phyloP scores from a whole-genome alignment of 305 asterid genomes.

The Fraxinus baroniana region DNA sequence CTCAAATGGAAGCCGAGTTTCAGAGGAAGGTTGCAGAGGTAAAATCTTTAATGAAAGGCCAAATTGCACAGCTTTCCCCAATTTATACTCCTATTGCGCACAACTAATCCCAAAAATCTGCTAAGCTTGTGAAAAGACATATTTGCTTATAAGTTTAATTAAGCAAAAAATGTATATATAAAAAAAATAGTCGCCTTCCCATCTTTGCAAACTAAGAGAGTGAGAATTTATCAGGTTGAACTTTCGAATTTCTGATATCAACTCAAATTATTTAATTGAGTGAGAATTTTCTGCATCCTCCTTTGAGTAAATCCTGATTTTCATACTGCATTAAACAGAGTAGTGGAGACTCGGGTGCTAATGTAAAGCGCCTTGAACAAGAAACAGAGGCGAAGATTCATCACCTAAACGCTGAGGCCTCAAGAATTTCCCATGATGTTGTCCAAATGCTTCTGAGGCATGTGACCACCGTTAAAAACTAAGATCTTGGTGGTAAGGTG shows the following conservation, averaged over 20 bases:
- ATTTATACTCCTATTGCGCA: not conserved
- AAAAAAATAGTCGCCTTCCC: not conserved
- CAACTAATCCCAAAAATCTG: not conserved
- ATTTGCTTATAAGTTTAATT: not conserved
- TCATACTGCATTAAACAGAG: conserved; percentile 44
- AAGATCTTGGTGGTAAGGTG: conserved; percentile 16
- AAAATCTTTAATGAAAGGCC: conserved; percentile 15
- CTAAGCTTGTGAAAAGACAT: not conserved
- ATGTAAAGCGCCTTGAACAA: conserved; percentile 73
- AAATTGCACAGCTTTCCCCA: not conserved
- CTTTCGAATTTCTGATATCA: not conserved
- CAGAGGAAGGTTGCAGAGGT: conserved; percentile 93
- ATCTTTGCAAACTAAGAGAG: not conserved
- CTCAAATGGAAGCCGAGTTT: conserved; percentile 84
- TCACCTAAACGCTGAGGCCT: conserved; percentile 66
- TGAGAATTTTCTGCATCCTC: not conserved
- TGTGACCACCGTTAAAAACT: conserved; percentile 54
- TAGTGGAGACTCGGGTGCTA: conserved; percentile 85
- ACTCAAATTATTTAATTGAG: not conserved
- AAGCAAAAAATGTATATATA: not conserved
- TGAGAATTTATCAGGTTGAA: not conserved
- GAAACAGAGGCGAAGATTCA: conserved; percentile 70
- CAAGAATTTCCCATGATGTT: conserved; percentile 67
- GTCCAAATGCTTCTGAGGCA: conserved; percentile 64
- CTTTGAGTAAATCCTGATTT: not conserved